A percentile compares a stretch with the other conserved stretches of the same genome.
These are phyloP conservation scores for apple (Malus domestica) DNA, from an alignment of 306 rosid genomes.

Conservation along the genomic window DNA sequence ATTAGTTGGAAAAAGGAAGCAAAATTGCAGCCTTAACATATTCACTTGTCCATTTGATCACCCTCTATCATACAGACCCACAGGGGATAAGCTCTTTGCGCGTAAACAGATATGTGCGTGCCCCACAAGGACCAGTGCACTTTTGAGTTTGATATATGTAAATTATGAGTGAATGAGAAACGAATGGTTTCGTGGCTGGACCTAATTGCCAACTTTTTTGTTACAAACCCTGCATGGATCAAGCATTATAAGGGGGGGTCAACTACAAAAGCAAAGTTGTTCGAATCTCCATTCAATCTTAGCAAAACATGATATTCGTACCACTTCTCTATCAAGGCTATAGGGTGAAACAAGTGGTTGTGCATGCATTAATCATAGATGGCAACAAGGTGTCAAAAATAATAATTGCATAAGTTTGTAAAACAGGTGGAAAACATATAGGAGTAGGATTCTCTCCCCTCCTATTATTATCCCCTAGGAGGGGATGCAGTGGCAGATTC, in stretches of 20 bases:
- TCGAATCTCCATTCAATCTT: background rate
- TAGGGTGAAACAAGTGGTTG: background rate
- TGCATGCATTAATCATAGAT: background rate
- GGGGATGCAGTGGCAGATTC: no score
- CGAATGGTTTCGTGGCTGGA: background rate
- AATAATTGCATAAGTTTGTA: no score
- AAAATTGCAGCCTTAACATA: conserved; percentile 42
- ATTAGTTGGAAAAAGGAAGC: conserved; percentile 38
- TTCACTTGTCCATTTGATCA: background rate
- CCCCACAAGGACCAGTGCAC: background rate
- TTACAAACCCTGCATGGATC: background rate
- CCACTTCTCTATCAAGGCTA: background rate
- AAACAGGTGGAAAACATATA: no score
- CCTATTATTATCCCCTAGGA: no score
- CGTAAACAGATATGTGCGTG: background rate
- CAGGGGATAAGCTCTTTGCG: background rate
- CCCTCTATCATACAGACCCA: background rate
- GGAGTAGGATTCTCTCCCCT: no score
- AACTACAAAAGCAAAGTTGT: background rate
- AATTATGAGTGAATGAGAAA: background rate
- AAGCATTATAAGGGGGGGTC: background rate
- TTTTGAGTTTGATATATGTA: background rate
- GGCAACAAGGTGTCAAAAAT: background rate
- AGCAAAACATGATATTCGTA: background rate
- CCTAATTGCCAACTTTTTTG: background rate